Conservation (phyloP, 2,329 filamentous ascomycete species). For the Aspergillus sojae region DNA sequence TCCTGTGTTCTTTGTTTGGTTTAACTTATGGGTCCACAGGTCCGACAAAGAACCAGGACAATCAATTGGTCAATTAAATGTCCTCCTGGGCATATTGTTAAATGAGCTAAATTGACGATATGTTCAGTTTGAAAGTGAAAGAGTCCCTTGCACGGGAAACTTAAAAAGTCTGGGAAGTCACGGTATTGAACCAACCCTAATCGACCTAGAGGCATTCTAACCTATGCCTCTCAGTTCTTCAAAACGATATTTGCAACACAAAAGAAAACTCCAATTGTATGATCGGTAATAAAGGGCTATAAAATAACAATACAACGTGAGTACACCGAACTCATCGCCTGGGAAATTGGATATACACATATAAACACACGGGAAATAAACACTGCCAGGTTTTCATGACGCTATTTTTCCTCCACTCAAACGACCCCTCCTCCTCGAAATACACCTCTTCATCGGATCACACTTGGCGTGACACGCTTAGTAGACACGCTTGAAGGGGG, state of each 20-base stretch:
- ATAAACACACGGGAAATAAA: conserved; percentile 36
- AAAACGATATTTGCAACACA: conserved; percentile 13
- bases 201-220: neutral
- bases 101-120: neutral
- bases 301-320: conserved; percentile 30
- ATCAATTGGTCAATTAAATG: neutral
- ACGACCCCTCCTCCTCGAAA: neutral
- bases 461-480: conserved; percentile 32
- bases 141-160: neutral
- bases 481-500: conserved; percentile 80
- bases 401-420: conserved; percentile 29
- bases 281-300: conserved; percentile 29
- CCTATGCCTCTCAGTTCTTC: neutral
- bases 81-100: neutral
- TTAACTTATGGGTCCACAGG: neutral
- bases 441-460: neutral
- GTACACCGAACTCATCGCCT: conserved; percentile 42
- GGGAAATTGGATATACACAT: conserved; percentile 43
- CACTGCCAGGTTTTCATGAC: conserved; percentile 34
- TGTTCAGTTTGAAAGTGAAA: neutral
- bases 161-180: neutral
- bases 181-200: conserved; percentile 1
- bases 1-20: neutral
- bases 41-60: neutral
- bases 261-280: conserved; percentile 34